Evolutionary conservation across 345 rosid species (phyloP), one percentile per base, ranked within the genome.

Genomic region (Barbarea vulgaris): DNA sequence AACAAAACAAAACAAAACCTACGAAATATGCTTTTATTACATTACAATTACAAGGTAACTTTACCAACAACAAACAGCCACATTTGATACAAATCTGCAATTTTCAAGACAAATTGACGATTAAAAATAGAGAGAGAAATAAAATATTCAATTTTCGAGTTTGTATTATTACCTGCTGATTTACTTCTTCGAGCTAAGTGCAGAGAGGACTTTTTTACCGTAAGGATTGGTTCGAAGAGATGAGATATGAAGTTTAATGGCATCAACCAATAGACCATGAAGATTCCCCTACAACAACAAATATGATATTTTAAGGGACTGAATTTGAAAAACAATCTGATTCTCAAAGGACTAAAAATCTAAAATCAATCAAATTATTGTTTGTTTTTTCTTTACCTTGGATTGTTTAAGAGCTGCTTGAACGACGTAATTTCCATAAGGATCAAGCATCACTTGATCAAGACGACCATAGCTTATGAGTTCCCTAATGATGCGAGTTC

Each of bases 181-280:
- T 86, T 77, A 88, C 81, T 88, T 89, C 86, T 83, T 88, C 79
- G 82, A 80, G 80, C 65, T 80, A 72, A 81, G 83, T 76, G 86
- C 77, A n/a, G 88, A 84, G 69, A 92, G 85, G 74, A 92, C 91
- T 78, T 88, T 92, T 84, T 89, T 92, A 81, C 97, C 97, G 9
- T 85, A 86, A 22, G 93, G 92, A 76, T 90, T 92, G 44, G 86
- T 85, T 55, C 87, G 88, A 48, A 89, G 96, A 60, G 80, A 62
- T 31, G 86, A 84, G 69, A 82, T 68, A 74, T 82, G 84, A 28
- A 89, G 84, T 66, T 85, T 86, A 71, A 92, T 87, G 54, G 93
- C 88, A 58, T 84, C 88, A 63, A 89, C 81, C 70, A 92, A 75
- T n/a, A 83, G 79, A 73, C 78, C 77, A 69, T 83, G 87, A 63